Evolutionary conservation across 495 filamentous ascomycete genomes (phyloP).

Genomic region (Trichoderma virens): DNA sequence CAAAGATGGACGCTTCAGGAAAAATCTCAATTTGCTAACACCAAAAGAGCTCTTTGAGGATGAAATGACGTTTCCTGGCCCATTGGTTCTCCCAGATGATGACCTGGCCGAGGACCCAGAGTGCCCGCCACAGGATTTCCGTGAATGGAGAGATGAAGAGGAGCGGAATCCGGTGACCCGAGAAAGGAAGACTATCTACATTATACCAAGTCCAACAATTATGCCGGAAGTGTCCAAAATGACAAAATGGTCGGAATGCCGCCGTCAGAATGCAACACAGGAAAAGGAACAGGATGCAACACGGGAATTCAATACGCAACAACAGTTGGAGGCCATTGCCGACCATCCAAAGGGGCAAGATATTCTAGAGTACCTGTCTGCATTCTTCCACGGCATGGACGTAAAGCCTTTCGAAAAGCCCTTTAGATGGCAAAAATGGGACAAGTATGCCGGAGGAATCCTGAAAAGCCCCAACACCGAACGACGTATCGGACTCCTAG

Average conservation of each 20-base stretch:
- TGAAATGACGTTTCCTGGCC: slow-evolving; percentile 45
- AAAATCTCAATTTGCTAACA: slow-evolving; percentile 3
- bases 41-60: slow-evolving; percentile 13
- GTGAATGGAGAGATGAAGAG: slow-evolving; percentile 43
- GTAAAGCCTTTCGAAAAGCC: slow-evolving; percentile 36
- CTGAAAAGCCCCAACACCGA: slow-evolving; percentile 13
- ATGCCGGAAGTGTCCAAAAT: slow-evolving; percentile 26
- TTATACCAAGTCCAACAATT: slow-evolving; percentile 38
- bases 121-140: slow-evolving; percentile 49
- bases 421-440: slow-evolving; percentile 42
- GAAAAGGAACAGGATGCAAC: background rate
- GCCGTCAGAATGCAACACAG: background rate
- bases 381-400: slow-evolving; percentile 53
- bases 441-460: background rate
- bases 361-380: slow-evolving; percentile 44
- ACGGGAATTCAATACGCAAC: no score
- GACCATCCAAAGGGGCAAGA: slow-evolving; percentile 24
- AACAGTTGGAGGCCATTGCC: no score
- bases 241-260: slow-evolving; percentile 29
- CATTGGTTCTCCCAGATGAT: slow-evolving; percentile 53
- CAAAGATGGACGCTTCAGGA: slow-evolving; percentile 15
- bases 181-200: slow-evolving; percentile 44
- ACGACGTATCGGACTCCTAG: slow-evolving; percentile 36
- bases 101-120: slow-evolving; percentile 48
- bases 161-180: slow-evolving; percentile 46